These are phyloP conservation scores for Melaleuca quinquenervia DNA, from an alignment of 345 rosid genomes.

Conservation along the genomic window DNA sequence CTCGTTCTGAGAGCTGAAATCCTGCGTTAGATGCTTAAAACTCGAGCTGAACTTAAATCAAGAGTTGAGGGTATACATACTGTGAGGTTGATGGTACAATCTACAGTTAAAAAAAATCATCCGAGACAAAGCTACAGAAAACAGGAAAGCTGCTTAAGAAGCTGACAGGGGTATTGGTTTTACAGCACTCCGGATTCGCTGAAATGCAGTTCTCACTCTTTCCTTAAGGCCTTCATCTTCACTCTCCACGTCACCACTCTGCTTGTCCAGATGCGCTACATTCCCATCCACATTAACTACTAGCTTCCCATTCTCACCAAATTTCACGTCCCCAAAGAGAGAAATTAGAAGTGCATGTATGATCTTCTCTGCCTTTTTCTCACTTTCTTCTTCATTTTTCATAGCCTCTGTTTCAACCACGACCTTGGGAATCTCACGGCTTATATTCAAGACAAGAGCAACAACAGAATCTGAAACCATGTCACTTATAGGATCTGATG, in stretches of 20 bases:
- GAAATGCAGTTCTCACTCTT: slow-evolving; percentile 54
- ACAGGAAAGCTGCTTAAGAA: slow-evolving; percentile 20
- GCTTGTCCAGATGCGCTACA: slow-evolving; percentile 69
- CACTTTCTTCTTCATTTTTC: slow-evolving; percentile 54
- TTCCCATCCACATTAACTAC: slow-evolving; percentile 68
- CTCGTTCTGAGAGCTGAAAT: not conserved
- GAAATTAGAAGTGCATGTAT: slow-evolving; percentile 69
- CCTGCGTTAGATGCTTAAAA: not conserved
- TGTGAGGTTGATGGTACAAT: not conserved
- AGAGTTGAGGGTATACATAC: not conserved
- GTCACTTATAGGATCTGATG: slow-evolving; percentile 77
- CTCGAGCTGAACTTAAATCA: not conserved
- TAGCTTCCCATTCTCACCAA: slow-evolving; percentile 70
- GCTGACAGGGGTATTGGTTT: slow-evolving; percentile 63
- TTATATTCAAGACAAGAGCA: slow-evolving; percentile 72
- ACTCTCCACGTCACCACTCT: slow-evolving; percentile 81
- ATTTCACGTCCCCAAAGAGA: slow-evolving; percentile 83
- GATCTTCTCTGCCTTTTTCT: slow-evolving; percentile 69
- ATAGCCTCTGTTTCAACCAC: slow-evolving; percentile 43
- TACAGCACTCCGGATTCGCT: slow-evolving; percentile 63
- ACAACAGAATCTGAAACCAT: slow-evolving; percentile 89
- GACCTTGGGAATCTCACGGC: slow-evolving; percentile 71
- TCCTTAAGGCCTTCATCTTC: slow-evolving; percentile 82
- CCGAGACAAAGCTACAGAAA: not conserved
- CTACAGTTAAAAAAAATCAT: not conserved